phyloP scores from a whole-genome alignment of 2,329 filamentous ascomycete species.

The Pyrenophora seminiperda region DNA sequence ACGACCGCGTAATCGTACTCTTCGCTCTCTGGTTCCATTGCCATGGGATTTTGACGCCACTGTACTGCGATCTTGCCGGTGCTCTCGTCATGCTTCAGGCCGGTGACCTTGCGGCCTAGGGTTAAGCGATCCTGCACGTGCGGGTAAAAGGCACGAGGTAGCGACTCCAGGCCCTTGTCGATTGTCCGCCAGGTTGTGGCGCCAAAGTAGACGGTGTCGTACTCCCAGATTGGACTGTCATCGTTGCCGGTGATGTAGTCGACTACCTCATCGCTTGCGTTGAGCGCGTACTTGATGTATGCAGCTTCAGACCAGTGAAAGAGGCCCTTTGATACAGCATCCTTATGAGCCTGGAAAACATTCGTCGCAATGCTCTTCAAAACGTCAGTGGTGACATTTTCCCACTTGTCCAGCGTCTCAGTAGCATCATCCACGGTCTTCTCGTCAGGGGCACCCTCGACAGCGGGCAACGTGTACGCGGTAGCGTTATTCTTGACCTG shows the following conservation, averaged over 20 bases:
- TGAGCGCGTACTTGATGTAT: conserved; percentile 65
- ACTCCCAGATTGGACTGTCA: conserved; percentile 57
- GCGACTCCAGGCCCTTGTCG: conserved; percentile 63
- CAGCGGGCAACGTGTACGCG: conserved; percentile 23
- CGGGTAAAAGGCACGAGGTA: conserved; percentile 67
- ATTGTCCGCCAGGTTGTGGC: conserved; percentile 69
- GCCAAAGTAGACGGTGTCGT: conserved; percentile 61
- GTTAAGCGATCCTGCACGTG: conserved; percentile 63
- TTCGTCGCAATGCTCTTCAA: conserved; percentile 53
- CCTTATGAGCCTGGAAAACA: conserved; percentile 60
- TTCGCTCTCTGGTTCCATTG: conserved; percentile 52
- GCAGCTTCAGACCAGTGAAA: conserved; percentile 70
- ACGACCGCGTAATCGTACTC: conserved; percentile 71
- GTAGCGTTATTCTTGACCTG: conserved; percentile 36
- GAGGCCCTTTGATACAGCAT: conserved; percentile 59
- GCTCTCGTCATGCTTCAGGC: conserved; percentile 59
- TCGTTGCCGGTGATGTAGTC: conserved; percentile 48
- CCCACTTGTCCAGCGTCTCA: conserved; percentile 27
- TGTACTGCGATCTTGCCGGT: conserved; percentile 62
- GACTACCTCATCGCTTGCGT: conserved; percentile 60
- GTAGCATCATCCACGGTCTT: conserved; percentile 26
- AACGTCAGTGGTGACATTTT: conserved; percentile 25
- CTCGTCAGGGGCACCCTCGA: conserved; percentile 20
- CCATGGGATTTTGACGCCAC: conserved; percentile 58
- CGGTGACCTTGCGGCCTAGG: conserved; percentile 63